Percentiles rank a stretch among this genome's conserved stretches.
phyloP scores from a whole-genome alignment of 257 asterid genomes.

The Rhazya stricta region DNA sequence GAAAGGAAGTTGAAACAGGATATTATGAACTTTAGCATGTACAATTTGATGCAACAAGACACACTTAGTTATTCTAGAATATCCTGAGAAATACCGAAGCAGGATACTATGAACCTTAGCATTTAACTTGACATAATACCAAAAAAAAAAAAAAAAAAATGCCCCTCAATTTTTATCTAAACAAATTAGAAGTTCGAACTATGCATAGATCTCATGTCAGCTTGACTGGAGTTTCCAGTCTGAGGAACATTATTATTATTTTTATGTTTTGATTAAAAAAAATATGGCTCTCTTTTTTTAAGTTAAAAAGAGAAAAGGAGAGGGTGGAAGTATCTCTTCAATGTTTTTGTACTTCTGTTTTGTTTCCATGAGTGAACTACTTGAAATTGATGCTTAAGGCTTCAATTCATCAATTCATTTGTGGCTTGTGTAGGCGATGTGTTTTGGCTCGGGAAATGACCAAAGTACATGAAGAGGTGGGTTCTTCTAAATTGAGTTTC shows the following conservation, averaged over 20 bases:
- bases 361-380: neutral
- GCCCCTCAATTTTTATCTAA: neutral
- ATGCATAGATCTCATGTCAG: neutral
- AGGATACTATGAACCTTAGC: too few relatives aligned
- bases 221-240: too few relatives aligned
- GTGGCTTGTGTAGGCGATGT: slow-evolving; percentile 57
- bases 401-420: slow-evolving; percentile 11
- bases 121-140: too few relatives aligned
- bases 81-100: too few relatives aligned
- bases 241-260: too few relatives aligned
- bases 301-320: neutral
- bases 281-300: too few relatives aligned
- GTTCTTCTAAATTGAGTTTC: slow-evolving; percentile 8
- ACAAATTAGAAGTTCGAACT: neutral
- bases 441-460: slow-evolving; percentile 97
- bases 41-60: too few relatives aligned
- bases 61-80: too few relatives aligned
- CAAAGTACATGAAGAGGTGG: slow-evolving; percentile 86
- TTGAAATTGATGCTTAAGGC: neutral
- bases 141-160: too few relatives aligned
- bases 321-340: neutral
- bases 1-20: too few relatives aligned
- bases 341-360: neutral
- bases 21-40: too few relatives aligned
- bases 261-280: too few relatives aligned